Base-by-base conservation (phyloP, 495 filamentous ascomycete genomes). In the Daldinia loculata region DNA sequence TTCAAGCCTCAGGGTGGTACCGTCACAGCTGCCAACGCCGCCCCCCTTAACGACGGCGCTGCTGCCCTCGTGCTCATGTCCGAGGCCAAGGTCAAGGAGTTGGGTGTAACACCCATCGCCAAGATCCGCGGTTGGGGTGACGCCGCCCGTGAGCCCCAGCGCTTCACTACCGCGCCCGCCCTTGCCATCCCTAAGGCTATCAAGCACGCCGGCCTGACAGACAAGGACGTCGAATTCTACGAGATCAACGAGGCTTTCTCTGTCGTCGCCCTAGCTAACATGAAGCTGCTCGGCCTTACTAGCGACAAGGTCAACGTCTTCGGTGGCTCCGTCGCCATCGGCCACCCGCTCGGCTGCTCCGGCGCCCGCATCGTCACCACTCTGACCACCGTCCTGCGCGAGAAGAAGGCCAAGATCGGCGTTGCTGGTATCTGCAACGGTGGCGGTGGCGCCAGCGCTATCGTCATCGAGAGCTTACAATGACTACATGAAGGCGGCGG, bases 161-260 rank as follows among this genome's bases (percentile, higher is more conserved):
- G 97, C 78, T 99, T 99, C 87, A 99, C 95, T 64, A 97, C 93
- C 61, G 89, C 95, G 4, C 95, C 95, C 26, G 88, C 95, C n/a
- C 85, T 98, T 52, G 95, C 95, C 30, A 95, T 99, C 61, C 95
- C 95, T 66, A 98, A 98, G 85, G 95, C 95, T 14, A 87, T 98
- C 69, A 91, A 92, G 85, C 94, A 99, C 80, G 95, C 95, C 38
- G 89, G 89, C 63, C 80, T 98, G 56, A 85, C 88, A 36, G 86
- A 89, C 71, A 85, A 90, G 50, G 82, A 90, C 41, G 87, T 99
- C 56, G 95, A 98, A 75, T 95, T 89, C 70, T 98, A 95, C 75
- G 95, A 99, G 86, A 97, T 99, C 85, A 99, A 99, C 81, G 95
- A 99, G 83, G 95, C 95, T 6, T 99, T 99, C 86, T 94, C 91